Conservation (phyloP, 2,329 filamentous ascomycete genomes). For the Fonsecaea nubica region DNA sequence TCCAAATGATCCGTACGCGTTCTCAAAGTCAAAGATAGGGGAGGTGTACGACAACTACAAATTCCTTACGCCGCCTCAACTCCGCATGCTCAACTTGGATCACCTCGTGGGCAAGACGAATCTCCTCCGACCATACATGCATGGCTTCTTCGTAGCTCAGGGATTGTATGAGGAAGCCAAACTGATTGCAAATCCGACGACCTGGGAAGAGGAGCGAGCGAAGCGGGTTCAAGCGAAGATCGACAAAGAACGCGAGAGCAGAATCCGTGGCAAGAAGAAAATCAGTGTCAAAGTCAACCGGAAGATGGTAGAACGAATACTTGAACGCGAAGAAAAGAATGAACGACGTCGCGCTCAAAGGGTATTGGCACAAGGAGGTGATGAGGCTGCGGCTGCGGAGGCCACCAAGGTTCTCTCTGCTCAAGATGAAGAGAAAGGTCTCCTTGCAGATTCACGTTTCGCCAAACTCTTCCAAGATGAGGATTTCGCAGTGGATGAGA, state of each 20-base stretch:
- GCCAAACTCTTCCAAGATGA: conserved; percentile 87
- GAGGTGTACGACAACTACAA: conserved; percentile 99
- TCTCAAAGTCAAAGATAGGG: conserved; percentile 59
- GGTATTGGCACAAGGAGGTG: conserved; percentile 63
- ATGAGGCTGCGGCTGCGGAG: conserved; percentile 52
- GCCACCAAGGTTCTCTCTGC: conserved; percentile 28
- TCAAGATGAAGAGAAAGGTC: conserved; percentile 56
- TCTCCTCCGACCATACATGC: conserved; percentile 94
- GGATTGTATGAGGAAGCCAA: conserved; percentile 94
- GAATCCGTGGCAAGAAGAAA: conserved; percentile 94
- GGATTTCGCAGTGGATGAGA: conserved; percentile 91
- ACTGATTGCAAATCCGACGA: conserved; percentile 89
- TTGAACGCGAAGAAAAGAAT: conserved; percentile 65
- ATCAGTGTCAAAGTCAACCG: conserved; percentile 86
- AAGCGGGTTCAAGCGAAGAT: conserved; percentile 95
- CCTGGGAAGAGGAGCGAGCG: conserved; percentile 88
- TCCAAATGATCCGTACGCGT: conserved; percentile 66
- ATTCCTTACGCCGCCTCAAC: conserved; percentile 87
- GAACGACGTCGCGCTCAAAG: conserved; percentile 54
- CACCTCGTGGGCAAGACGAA: conserved; percentile 91
- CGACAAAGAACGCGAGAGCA: conserved; percentile 92
- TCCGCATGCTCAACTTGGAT: conserved; percentile 82
- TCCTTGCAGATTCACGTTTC: conserved; percentile 88
- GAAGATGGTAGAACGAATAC: conserved; percentile 66
- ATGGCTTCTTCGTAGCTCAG: conserved; percentile 96